Base-by-base conservation (phyloP, 2,329 filamentous ascomycete species). In the Fusarium redolens region DNA sequence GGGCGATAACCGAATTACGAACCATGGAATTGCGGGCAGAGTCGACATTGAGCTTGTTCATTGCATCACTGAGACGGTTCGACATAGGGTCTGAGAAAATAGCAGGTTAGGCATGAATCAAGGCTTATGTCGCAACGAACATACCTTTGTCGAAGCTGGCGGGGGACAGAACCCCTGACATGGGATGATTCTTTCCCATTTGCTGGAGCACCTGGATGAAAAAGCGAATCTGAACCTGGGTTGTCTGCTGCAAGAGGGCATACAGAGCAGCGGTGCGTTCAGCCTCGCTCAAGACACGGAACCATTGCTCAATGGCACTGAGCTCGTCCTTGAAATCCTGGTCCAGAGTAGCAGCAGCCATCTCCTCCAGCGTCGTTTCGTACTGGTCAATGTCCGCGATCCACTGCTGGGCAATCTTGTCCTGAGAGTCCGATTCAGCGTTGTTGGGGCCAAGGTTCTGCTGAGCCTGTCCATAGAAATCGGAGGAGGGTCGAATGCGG, bases 261-360 rank as follows among this genome's bases (percentile, higher is more conserved):
- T 99, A 99, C 65, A 98, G 85, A 54, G 96, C 96, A 70, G 96
- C 96, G 25, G 96, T 99, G 71, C 96, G 90, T 84, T 99, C 96
- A 33, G 96, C 95, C 84, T 98, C 96, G 80, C 96, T 98, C 73
- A 99, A 86, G 60, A 99, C 96, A 71, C 95, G 92, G 83, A 99
- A 99, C 96, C 96, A 99, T 86, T 99, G 96, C 85, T 99, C 96
- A 80, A 99, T 99, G 76, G 96, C 96, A 81, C 95, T 98, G 69
- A 99, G 89, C 83, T 99, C 96, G 83, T 98, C 96, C 86, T 99
- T 99, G 87, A 99, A 99, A 81, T 99, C 96, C 85, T 99, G 96
- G 81, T 99, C 96, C 61, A 98, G 87, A n/a, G 96, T 98, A 33
- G 96, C 96, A 37, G 96, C 95, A 47, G 96, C 96, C 96, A 99